A percentile compares a stretch with the other conserved stretches of the same genome.
phyloP scores from a whole-genome alignment of 1,284 basidiomycete species.

The Tylopilus sp. region DNA sequence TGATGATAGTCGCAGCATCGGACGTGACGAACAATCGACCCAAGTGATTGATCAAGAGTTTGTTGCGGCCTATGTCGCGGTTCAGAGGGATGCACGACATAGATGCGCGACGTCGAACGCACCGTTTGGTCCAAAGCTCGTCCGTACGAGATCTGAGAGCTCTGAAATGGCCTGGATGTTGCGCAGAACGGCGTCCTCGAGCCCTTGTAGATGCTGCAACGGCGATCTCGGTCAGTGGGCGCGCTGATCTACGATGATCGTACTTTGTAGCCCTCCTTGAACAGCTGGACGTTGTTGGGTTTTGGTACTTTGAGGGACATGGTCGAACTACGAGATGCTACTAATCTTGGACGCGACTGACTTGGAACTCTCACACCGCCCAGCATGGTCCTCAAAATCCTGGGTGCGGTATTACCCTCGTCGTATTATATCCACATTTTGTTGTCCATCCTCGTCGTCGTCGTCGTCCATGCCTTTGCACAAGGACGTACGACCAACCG shows the following conservation, averaged over 20 bases:
- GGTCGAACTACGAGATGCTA: conserved; percentile 12
- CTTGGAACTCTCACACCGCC: no score
- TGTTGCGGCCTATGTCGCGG: conserved; percentile 81
- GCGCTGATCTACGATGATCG: conserved; percentile 21
- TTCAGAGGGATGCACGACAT: conserved; percentile 6
- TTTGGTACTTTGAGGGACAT: conserved; percentile 98
- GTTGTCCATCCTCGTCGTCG: conserved; percentile 53
- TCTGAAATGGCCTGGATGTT: conserved; percentile 98
- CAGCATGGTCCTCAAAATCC: conserved; percentile 44
- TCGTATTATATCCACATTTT: conserved; percentile 62
- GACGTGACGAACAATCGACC: conserved; percentile 97
- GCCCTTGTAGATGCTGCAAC: conserved; percentile 82
- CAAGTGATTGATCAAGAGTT: conserved; percentile 96
- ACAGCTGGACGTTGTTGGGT: conserved; percentile 89
- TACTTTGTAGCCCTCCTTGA: conserved; percentile 96
- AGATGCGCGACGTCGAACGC: conserved; percentile 41
- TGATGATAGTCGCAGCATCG: conserved; percentile 98
- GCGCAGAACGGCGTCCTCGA: conserved; percentile 94
- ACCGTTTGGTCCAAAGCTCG: conserved; percentile 97
- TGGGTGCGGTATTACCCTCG: conserved; percentile 36
- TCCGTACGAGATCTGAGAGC: conserved; percentile 94
- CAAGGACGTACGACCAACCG: conserved; percentile 76
- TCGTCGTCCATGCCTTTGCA: conserved; percentile 65
- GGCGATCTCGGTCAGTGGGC: conserved; percentile 12
- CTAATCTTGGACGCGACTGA: conserved; percentile 14